Base-by-base conservation (phyloP, 768 basidiomycete genomes). In the Kwoniella sp. region DNA sequence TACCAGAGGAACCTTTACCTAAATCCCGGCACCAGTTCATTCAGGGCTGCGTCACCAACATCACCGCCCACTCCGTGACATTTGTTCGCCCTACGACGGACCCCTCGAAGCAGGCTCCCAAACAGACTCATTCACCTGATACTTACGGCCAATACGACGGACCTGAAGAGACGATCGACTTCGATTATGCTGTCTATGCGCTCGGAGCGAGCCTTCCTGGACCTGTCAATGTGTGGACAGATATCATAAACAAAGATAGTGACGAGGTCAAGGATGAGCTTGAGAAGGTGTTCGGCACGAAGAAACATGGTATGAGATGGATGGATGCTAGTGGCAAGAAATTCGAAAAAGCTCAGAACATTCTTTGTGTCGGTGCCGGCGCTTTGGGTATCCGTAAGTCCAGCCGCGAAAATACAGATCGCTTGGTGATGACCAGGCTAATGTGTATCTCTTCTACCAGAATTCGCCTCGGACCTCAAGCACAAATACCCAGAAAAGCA, bases 311-410 rank as follows among this genome's bases (percentile, higher is more conserved):
- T 9, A 58, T 77, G 11, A 65, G 69, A 31, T 80, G 76, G 68
- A 73, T 83, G 73, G 59, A 76, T 58, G 61, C 72, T 31, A 69
- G 75, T 37, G 77, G 75, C 13, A 66, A 71, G 47, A 67, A 66
- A 48, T 69, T 79, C 20, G 68, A 73, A 66, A 65, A 68, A 26
- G 74, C 76, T 2, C 58, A 75, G 52, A 76, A 73, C 41, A 75
- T 83, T 15, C 56, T 82, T 17, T 71, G 82, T n/a, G 76, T 83
- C 52, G 82, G 82, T n/a, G 82, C 79, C 29, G 82, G 82, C 11
- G 80, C 82, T 2, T 61, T 82, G 28, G 82, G 82, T 20, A 79
- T 82, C 22, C 78, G 78, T 79, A 29, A 73, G 76, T 76, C 3
- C 2, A 45, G 20, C 11, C 15, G n/a, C n/a, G n/a, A n/a, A n/a